Percentiles rank a stretch among this genome's conserved stretches.
phyloP scores from a whole-genome alignment of 148 eudicot genomes.

The Rhododendron williamsianum region DNA sequence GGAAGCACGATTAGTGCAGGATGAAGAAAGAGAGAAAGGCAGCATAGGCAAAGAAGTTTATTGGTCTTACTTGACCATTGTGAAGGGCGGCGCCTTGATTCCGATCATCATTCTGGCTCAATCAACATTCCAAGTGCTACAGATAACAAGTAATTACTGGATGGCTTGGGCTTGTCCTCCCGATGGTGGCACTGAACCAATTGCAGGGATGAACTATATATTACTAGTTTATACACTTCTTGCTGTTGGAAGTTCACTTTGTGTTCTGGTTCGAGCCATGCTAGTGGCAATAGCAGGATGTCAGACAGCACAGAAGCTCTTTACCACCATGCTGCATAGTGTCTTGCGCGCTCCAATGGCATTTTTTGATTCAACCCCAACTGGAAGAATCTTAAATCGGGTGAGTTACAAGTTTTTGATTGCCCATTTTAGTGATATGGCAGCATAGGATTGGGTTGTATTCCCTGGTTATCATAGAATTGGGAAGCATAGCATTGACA shows the following conservation, averaged over 20 bases:
- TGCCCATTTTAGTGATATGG: background rate
- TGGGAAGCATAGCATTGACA: background rate
- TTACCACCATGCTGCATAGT: slow-evolving; percentile 61
- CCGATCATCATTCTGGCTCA: slow-evolving; percentile 77
- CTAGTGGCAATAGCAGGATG: slow-evolving; percentile 64
- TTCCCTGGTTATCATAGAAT: background rate
- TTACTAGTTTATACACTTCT: slow-evolving; percentile 65
- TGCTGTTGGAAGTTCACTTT: slow-evolving; percentile 63
- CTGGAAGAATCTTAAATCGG: slow-evolving; percentile 90
- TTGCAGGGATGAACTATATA: slow-evolving; percentile 49
- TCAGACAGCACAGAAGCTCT: slow-evolving; percentile 72
- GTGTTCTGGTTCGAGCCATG: slow-evolving; percentile 60
- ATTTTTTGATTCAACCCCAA: slow-evolving; percentile 92
- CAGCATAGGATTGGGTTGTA: background rate
- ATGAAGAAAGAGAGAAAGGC: slow-evolving; percentile 92
- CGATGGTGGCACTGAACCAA: slow-evolving; percentile 35
- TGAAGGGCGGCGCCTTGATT: slow-evolving; percentile 66
- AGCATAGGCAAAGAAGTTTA: slow-evolving; percentile 94
- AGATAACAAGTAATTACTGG: slow-evolving; percentile 93
- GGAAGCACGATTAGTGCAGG: slow-evolving; percentile 69
- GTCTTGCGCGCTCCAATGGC: slow-evolving; percentile 86
- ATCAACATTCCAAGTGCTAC: slow-evolving; percentile 71
- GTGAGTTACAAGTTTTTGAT: slow-evolving; percentile 29
- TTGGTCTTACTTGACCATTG: slow-evolving; percentile 70
- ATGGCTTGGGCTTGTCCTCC: slow-evolving; percentile 97